Conservation (phyloP, 2,329 filamentous ascomycete genomes). For the Phyllosticta ampelicida region DNA sequence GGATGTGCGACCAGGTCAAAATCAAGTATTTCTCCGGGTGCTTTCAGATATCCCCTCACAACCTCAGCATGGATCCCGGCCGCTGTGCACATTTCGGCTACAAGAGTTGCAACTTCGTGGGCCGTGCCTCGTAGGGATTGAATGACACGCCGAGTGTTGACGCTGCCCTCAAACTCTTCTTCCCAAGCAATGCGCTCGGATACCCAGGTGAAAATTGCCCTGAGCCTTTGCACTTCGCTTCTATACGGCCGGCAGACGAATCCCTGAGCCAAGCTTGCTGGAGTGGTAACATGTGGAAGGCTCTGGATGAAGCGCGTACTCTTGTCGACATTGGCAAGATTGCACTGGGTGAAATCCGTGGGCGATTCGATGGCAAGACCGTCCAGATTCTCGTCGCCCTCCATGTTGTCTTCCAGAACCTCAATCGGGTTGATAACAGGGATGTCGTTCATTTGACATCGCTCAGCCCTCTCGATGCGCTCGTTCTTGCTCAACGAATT, state of each 20-base stretch:
- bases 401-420: slow-evolving; percentile 69
- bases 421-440: slow-evolving; percentile 83
- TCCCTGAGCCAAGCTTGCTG: slow-evolving; percentile 72
- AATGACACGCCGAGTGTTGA: slow-evolving; percentile 76
- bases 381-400: slow-evolving; percentile 84
- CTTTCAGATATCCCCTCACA: slow-evolving; percentile 81
- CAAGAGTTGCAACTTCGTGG: slow-evolving; percentile 79
- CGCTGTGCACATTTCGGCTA: slow-evolving; percentile 86
- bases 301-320: slow-evolving; percentile 83
- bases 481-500: slow-evolving; percentile 89
- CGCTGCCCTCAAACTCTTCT: slow-evolving; percentile 76
- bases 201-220: slow-evolving; percentile 96
- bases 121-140: slow-evolving; percentile 74
- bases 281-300: slow-evolving; percentile 70
- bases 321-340: slow-evolving; percentile 84
- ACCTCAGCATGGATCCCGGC: slow-evolving; percentile 82
- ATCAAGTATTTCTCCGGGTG: slow-evolving; percentile 66
- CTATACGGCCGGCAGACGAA: slow-evolving; percentile 91
- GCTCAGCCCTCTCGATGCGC: slow-evolving; percentile 69
- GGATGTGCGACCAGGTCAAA: slow-evolving; percentile 70
- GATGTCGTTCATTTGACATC: slow-evolving; percentile 90
- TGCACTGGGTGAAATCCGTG: slow-evolving; percentile 69
- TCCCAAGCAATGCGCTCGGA: slow-evolving; percentile 94
- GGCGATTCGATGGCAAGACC: slow-evolving; percentile 73
- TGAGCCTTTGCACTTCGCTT: slow-evolving; percentile 82